Evolutionary conservation across 805 yeast species (phyloP).

Genomic region (Hanseniaspora osmophila): DNA sequence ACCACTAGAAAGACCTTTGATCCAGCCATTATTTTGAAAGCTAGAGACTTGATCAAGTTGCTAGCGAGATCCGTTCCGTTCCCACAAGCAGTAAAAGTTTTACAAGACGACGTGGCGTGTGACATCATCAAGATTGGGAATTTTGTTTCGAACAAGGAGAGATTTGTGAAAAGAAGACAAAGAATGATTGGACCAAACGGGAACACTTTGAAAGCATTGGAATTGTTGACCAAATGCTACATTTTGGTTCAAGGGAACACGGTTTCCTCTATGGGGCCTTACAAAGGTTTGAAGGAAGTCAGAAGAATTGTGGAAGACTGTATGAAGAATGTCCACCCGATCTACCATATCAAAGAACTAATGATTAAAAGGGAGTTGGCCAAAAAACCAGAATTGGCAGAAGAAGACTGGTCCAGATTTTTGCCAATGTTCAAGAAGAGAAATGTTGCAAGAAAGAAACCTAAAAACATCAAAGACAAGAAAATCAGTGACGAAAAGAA

Average conservation of each 20-base stretch:
- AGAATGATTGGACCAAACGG: constrained; percentile 94
- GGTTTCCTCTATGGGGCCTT: constrained; percentile 94
- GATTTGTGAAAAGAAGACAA: constrained; percentile 91
- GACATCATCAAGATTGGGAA: constrained; percentile 92
- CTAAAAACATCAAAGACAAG: constrained; percentile 46
- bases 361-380: constrained; percentile 95
- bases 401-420: constrained; percentile 94
- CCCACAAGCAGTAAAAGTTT: constrained; percentile 85
- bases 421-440: constrained; percentile 93
- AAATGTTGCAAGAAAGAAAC: constrained; percentile 86
- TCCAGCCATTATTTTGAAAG: constrained; percentile 85
- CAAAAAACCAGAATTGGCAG: constrained; percentile 85
- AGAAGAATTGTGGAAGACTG: constrained; percentile 95
- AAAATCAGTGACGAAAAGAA: constrained; percentile 32
- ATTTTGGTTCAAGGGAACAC: constrained; percentile 95
- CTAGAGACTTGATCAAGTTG: constrained; percentile 85
- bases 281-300: constrained; percentile 78
- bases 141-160: constrained; percentile 76
- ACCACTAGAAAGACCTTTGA: constrained; percentile 93
- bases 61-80: constrained; percentile 93
- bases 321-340: constrained; percentile 95
- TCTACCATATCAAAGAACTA: constrained; percentile 88
- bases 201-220: constrained; percentile 89
- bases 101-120: constrained; percentile 87
- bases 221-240: constrained; percentile 87